Percentiles rank a stretch among this genome's conserved stretches.
These are phyloP conservation scores for Termitomyces sp. DNA, from an alignment of 768 basidiomycete species.

Conservation along the genomic window DNA sequence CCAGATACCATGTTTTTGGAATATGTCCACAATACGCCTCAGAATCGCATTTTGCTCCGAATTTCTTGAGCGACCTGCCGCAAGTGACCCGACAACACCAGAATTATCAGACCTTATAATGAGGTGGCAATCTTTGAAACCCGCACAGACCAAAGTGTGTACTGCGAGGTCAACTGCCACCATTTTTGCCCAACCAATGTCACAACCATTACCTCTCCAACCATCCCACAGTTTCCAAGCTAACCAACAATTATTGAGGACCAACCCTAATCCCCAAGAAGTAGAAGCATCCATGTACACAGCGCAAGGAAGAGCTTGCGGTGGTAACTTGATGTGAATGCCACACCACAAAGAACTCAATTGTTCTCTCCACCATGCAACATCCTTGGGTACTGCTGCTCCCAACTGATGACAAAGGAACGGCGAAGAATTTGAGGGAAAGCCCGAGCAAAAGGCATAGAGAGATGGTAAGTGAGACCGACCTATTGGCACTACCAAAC, in stretches of 20 bases:
- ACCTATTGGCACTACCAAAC: slow-evolving; percentile 26
- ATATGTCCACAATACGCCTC: not conserved
- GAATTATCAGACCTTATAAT: too few relatives aligned
- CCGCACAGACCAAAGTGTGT: too few relatives aligned
- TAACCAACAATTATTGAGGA: not conserved
- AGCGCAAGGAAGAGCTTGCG: not conserved
- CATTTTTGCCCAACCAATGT: too few relatives aligned
- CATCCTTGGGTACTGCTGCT: slow-evolving; percentile 12
- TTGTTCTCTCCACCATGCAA: slow-evolving; percentile 23
- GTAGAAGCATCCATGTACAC: not conserved
- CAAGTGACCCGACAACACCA: too few relatives aligned
- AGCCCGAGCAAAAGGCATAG: slow-evolving; percentile 23
- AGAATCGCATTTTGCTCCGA: not conserved
- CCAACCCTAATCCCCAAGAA: slow-evolving; percentile 3
- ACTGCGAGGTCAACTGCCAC: too few relatives aligned
- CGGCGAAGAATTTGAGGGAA: slow-evolving; percentile 9
- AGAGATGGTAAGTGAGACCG: slow-evolving; percentile 26
- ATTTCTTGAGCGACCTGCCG: too few relatives aligned
- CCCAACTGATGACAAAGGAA: slow-evolving; percentile 15
- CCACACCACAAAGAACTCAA: not conserved
- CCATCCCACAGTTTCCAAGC: not conserved
- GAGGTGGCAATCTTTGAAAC: too few relatives aligned
- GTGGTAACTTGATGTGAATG: not conserved
- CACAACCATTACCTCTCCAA: too few relatives aligned
- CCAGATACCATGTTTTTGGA: not conserved